These are phyloP conservation scores for Silene conica DNA, from an alignment of 148 eudicot genomes.

Conservation along the genomic window DNA sequence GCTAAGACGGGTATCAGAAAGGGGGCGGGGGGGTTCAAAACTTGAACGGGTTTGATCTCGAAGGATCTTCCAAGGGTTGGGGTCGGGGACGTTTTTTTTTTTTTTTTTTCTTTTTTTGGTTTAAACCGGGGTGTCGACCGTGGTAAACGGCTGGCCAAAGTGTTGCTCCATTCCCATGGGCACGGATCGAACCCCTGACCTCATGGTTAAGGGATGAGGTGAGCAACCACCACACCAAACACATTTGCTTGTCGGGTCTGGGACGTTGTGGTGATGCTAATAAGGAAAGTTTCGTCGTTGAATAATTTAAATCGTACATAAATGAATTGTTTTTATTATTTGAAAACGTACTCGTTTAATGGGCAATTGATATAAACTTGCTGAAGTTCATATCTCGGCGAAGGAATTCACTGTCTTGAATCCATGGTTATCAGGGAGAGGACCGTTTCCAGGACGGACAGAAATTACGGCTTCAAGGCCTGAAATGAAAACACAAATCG, in stretches of 20 bases:
- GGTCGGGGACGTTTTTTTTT: no score
- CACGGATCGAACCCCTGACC: no score
- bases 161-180: no score
- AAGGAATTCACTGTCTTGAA: slow-evolving; percentile 67
- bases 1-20: not conserved
- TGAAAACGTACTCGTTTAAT: not conserved
- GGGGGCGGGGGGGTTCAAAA: not conserved
- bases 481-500: slow-evolving; percentile 32
- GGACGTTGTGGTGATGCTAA: not conserved
- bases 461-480: slow-evolving; percentile 82
- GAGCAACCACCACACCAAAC: no score
- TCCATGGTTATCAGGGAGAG: slow-evolving; percentile 84
- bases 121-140: no score
- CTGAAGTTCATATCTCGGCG: slow-evolving; percentile 53
- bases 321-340: not conserved
- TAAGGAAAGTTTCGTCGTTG: not conserved
- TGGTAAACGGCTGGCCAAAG: no score
- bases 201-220: no score
- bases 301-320: not conserved
- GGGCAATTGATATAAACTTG: not conserved
- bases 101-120: no score
- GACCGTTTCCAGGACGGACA: slow-evolving; percentile 80
- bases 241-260: no score
- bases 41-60: not conserved
- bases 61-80: not conserved